These are phyloP conservation scores for Bolboschoenoplectus hybrid DNA, from an alignment of 202 grass and related monocot species.

Conservation along the genomic window DNA sequence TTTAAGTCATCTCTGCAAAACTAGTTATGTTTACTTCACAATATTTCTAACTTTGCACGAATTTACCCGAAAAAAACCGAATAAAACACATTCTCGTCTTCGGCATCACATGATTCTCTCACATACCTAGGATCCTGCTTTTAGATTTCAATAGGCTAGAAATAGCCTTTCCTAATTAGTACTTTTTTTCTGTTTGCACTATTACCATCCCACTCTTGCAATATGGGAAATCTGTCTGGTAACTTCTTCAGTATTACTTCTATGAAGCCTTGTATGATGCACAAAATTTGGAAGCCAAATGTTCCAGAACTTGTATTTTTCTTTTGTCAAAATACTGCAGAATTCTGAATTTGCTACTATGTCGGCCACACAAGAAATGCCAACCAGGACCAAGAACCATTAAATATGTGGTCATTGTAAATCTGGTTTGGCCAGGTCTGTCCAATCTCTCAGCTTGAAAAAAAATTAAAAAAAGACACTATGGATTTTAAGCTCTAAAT, in stretches of 20 bases:
- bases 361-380: background rate
- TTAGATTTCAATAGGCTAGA: background rate
- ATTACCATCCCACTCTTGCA: background rate
- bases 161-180: background rate
- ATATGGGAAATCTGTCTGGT: conserved; percentile 9
- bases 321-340: background rate
- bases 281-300: background rate
- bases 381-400: background rate
- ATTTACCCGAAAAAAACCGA: background rate
- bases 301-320: background rate
- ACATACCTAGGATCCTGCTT: background rate
- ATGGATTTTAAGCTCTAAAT: background rate
- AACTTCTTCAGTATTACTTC: background rate
- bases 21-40: background rate
- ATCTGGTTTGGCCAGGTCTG: background rate
- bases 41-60: background rate
- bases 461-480: background rate
- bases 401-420: background rate
- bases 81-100: background rate
- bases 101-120: conserved; percentile 9
- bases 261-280: background rate
- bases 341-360: background rate
- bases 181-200: background rate
- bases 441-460: background rate
- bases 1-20: background rate